phyloP scores from a whole-genome alignment of 2,329 filamentous ascomycete species.

The Cladorrhinum sp. region DNA sequence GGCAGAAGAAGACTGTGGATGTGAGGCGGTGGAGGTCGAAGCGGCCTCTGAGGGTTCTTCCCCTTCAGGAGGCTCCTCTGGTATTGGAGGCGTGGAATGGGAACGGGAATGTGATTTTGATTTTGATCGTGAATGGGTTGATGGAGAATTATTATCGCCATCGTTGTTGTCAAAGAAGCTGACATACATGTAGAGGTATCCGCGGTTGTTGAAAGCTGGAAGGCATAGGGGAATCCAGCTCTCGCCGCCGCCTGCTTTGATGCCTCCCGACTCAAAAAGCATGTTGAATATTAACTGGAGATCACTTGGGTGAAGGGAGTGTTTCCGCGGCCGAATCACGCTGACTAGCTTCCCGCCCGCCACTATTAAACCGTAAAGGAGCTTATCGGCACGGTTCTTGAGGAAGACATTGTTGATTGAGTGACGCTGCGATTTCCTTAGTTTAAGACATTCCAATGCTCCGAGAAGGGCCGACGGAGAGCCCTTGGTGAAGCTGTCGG shows the following conservation, averaged over 20 bases:
- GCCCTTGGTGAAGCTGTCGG: constrained; percentile 90
- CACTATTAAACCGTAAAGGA: constrained; percentile 91
- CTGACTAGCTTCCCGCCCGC: constrained; percentile 91
- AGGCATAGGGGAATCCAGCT: constrained; percentile 97
- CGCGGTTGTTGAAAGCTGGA: constrained; percentile 93
- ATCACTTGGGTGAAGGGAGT: constrained; percentile 93
- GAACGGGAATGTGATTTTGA: no score
- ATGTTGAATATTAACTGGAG: constrained; percentile 98
- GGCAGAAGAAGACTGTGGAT: not conserved
- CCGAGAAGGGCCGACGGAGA: constrained; percentile 86
- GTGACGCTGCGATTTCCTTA: constrained; percentile 83
- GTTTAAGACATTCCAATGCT: constrained; percentile 86
- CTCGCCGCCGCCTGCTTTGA: constrained; percentile 86
- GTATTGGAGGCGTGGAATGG: not conserved
- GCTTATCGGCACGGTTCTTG: constrained; percentile 69
- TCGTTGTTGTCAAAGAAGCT: constrained; percentile 71
- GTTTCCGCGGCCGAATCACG: constrained; percentile 88
- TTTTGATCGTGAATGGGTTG: constrained; percentile 5
- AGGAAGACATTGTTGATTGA: constrained; percentile 84
- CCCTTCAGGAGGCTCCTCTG: not conserved
- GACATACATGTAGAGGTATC: constrained; percentile 98
- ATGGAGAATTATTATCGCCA: constrained; percentile 34
- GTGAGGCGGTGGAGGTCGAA: not conserved
- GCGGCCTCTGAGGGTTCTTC: constrained; percentile 1
- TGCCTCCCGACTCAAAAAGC: constrained; percentile 91